Conservation (phyloP, 1,284 basidiomycete species). For the Microbotryum intermedium region DNA sequence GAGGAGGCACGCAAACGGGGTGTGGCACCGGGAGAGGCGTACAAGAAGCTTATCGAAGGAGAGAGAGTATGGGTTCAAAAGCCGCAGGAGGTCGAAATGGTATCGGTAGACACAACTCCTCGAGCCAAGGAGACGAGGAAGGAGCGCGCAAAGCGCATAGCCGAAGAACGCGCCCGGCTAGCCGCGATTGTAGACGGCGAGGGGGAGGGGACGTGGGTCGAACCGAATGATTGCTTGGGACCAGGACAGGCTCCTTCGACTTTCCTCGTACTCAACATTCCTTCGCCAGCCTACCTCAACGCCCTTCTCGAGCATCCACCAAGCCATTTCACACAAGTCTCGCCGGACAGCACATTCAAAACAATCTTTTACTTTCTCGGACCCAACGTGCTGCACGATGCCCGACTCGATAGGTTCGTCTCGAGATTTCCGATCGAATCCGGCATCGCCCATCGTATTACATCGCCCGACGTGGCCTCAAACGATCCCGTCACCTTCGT, state of each 20-base stretch:
- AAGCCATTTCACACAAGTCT: background rate
- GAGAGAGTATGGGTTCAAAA: constrained; percentile 37
- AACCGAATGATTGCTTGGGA: constrained; percentile 20
- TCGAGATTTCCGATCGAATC: background rate
- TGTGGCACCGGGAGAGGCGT: constrained; percentile 52
- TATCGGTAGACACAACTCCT: background rate
- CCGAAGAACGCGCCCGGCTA: background rate
- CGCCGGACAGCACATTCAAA: background rate
- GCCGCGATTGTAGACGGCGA: constrained; percentile 3
- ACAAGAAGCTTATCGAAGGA: constrained; percentile 42
- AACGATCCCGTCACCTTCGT: constrained; percentile 64
- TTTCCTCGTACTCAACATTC: constrained; percentile 26
- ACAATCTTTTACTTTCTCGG: constrained; percentile 25
- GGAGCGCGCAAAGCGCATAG: background rate
- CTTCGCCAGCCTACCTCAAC: constrained; percentile 7
- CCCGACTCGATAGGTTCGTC: background rate
- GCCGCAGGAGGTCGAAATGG: background rate
- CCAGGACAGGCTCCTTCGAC: constrained; percentile 13
- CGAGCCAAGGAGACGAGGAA: constrained; percentile 5
- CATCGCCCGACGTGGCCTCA: constrained; percentile 53
- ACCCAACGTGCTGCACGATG: constrained; percentile 2
- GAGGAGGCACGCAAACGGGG: constrained; percentile 58
- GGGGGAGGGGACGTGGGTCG: constrained; percentile 27
- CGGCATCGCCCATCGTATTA: constrained; percentile 50
- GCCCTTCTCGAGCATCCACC: background rate